Conservation (phyloP, 805 yeast species). For the Ogataea pilisensis region DNA sequence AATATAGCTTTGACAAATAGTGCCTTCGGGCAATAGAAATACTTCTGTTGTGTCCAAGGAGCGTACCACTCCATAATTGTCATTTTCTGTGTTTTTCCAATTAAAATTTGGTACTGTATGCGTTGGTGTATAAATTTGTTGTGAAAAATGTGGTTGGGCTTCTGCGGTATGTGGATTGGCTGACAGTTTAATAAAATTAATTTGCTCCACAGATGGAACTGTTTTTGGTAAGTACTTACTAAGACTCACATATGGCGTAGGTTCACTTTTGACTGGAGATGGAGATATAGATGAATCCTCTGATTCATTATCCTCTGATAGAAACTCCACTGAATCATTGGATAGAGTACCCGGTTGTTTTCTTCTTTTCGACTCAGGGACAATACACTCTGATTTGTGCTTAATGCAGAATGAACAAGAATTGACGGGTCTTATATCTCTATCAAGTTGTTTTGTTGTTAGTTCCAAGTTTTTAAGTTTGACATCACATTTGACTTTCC, state of each 20-base stretch:
- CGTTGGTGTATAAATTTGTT: too few relatives aligned
- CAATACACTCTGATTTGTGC: constrained; percentile 4
- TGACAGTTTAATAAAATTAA: not conserved
- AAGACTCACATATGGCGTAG: too few relatives aligned
- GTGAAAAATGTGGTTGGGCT: not conserved
- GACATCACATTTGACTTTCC: constrained; percentile 9
- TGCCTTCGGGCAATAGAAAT: constrained; percentile 55
- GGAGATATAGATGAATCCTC: not conserved
- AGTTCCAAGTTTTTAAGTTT: constrained; percentile 2
- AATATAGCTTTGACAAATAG: constrained; percentile 54
- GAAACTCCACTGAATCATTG: not conserved
- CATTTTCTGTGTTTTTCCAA: not conserved
- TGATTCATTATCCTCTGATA: not conserved
- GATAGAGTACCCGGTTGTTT: not conserved
- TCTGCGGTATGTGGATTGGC: not conserved
- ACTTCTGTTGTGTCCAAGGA: not conserved
- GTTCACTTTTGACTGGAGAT: not conserved
- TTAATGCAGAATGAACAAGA: constrained; percentile 7
- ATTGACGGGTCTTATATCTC: not conserved
- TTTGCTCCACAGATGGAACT: not conserved
- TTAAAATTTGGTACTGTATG: not conserved
- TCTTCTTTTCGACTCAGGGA: constrained; percentile 5
- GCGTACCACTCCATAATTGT: not conserved
- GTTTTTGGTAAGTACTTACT: too few relatives aligned
- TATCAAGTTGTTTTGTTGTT: constrained; percentile 1